Base-by-base conservation (phyloP, 495 filamentous ascomycete species). In the Hypomontagnella monticulosa region DNA sequence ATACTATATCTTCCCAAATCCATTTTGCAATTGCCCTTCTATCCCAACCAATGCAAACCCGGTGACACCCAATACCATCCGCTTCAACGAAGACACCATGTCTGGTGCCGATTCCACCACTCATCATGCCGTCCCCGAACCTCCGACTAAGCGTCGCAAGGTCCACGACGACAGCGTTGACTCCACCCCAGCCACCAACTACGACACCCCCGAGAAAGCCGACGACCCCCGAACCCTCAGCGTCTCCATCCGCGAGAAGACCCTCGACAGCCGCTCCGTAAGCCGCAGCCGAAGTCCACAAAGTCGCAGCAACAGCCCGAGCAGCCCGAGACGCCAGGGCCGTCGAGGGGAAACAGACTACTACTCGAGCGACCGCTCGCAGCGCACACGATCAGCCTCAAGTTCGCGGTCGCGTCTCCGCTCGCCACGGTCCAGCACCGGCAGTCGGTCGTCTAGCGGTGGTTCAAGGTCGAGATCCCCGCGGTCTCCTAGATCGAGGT, bases 81-180 rank as follows among this genome's bases (percentile, higher is more conserved):
- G 9, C 16, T 6, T 18, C 14, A 50, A 2, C 46, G 11, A 20
- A 37, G 2, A 40, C 40, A 44, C 38, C 9, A 84, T 83, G 80
- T 67, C 78, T 20, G 73, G 70, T 14, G 57, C 74, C 48, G 73
- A 77, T 48, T 66, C 75, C 4, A 47, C 63, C 27, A 51, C 46
- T 7, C 62, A 70, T n/a, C 66, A 72, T 8, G 18, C 27, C 52
- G 49, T 11, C 41, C 70, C 23, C 5, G 74, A 71, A 16, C 79
- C 80, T 11, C 81, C 82, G 4, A 74, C 83, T 14, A 87, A 87
- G 69, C 80, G 85, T 33, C 84, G 87, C 44, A 83, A 84, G 62
- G 75, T 87, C 16, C 75, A 81, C 64, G 79, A 78, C 40, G 79
- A 78, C 63, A 78, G 72, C 65, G 55, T 71, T 57, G 71, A 73